Evolutionary conservation across 2,329 filamentous ascomycete genomes (phyloP).

Genomic region (Pseudogymnoascus sp.): DNA sequence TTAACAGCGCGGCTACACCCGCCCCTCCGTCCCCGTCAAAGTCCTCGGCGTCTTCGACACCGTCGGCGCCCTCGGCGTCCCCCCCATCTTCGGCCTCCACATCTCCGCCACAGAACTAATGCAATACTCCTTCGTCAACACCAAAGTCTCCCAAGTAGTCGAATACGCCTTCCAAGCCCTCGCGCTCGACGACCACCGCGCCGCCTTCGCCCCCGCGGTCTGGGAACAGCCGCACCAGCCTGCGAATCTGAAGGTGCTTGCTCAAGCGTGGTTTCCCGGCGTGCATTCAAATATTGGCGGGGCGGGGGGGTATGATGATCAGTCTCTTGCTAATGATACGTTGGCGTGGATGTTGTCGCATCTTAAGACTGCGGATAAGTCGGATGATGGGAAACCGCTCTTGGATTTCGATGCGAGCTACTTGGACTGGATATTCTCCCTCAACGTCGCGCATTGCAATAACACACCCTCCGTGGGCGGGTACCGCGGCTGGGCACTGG

Average conservation of each 20-base stretch:
- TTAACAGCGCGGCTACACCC: background rate
- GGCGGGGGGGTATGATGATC: constrained; percentile 37
- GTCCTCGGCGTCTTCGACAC: constrained; percentile 46
- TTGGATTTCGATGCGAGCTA: constrained; percentile 30
- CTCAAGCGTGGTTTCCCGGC: constrained; percentile 41
- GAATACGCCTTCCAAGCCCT: constrained; percentile 44
- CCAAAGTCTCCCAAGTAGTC: constrained; percentile 35
- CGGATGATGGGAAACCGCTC: constrained; percentile 22
- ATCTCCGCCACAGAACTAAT: constrained; percentile 20
- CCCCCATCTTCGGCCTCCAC: constrained; percentile 31
- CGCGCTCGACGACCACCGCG: constrained; percentile 41
- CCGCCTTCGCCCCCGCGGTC: constrained; percentile 33
- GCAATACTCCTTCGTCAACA: constrained; percentile 37
- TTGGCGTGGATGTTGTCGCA: constrained; percentile 43
- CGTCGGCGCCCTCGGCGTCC: constrained; percentile 40
- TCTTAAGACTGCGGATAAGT: constrained; percentile 18
- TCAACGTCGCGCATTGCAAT: constrained; percentile 18
- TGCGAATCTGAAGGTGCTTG: constrained; percentile 28
- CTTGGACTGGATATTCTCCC: constrained; percentile 23
- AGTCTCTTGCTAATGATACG: constrained; percentile 40
- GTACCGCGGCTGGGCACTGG: constrained; percentile 26
- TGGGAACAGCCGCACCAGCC: constrained; percentile 28
- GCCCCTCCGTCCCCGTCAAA: constrained; percentile 33
- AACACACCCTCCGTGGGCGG: constrained; percentile 10
- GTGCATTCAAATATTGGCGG: constrained; percentile 42